Evolutionary conservation across 1,139 yeast genomes (phyloP), one percentile per base, ranked within the genome.

Genomic region (Candida labiduridarum): DNA sequence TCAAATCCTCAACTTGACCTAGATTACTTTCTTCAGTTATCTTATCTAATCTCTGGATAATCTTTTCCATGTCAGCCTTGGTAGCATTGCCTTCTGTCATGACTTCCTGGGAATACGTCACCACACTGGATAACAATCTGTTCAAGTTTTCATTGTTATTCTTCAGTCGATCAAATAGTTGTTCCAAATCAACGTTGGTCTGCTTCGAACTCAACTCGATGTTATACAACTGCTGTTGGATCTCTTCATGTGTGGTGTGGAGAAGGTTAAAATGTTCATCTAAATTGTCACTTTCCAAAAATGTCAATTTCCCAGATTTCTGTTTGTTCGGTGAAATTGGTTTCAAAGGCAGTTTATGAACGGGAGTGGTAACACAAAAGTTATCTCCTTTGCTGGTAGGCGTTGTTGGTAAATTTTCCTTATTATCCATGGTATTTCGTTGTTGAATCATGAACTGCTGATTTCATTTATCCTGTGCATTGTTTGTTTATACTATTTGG

Each of bases 111-210:
- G 74, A 65, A 58, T 72, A 69, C 19, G 61, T 60, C 19, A 74
- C 68, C 22, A 73, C 64, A 46, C 68, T 68, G 30, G 62, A 64
- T 16, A 75, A 64, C 39, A 75, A 59, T 52, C 66, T 67, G 52
- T 66, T 72, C 59, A 75, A 67, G 54, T 71, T 61, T 50, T 66
- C 70, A 58, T 75, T 74, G 56, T 75, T 75, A 54, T 71, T 74
- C 56, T 70, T 74, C 70, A 71, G 76, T 41, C 79, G 56, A 44
- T 72, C 77, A 18, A 65, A 67, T 46, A 75, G 62, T 52, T 74
- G 76, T 2, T 64, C 69, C 49, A 75, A 59, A 54, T 75, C 80
- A 5, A 68, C 56, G 41, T 64, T 59, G 4, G 68, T 70, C 52
- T 75, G 79, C 43, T 65, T 68, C 1, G 76, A 66, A 45, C 64